Base-by-base conservation (phyloP, 2,329 filamentous ascomycete genomes). In the Fusarium longipes region DNA sequence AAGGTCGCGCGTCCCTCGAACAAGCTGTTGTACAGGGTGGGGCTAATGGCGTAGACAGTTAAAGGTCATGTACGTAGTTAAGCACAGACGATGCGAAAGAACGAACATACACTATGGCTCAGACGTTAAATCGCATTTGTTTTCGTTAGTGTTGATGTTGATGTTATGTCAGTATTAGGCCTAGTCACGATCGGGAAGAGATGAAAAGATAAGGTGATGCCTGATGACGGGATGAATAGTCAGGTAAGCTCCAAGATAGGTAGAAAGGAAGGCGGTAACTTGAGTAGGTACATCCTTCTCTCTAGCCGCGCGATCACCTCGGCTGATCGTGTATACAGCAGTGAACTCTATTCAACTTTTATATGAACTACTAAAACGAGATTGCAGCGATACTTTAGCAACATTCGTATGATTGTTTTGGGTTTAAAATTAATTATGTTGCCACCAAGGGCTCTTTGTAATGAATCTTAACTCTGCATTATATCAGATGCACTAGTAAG, bases 11-110 rank as follows among this genome's bases (percentile, higher is more conserved):
- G 29, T 58, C 56, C 45, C 44, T 55, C 30, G 30, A 50, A 38
- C 40, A 38, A 43, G 50, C 47, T 44, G 65, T 61, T 40, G 56
- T 30, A 63, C 50, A 42, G 57, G 62, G 65, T 57, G 65, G 65
- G 65, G 65, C 65, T 57, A 48, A 42, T 44, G 38, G 57, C 47
- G 65, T 52, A 43, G 20, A 44, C 49, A 62, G 36, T 42, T 56
- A 35, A 62, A 38, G 24, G 44, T 30, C 38, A 25, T 27, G 47
- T 42, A 47, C 33, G 24, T 3, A 39, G 22, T 24, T 25, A 55
- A 42, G 40, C 49, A 43, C 43, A 33, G 24, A 20, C 32, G 43
- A 32, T 25, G 12, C 29, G 30, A 25, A 36, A 11, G 9, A 6
- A 29, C 22, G 20, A 9, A 25, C 32, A 33, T n/a, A 14, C 20